Percentiles rank a stretch among this genome's conserved stretches.
These are phyloP conservation scores for Penicillium sp. DNA, from an alignment of 2,329 filamentous ascomycete genomes.

Conservation along the genomic window DNA sequence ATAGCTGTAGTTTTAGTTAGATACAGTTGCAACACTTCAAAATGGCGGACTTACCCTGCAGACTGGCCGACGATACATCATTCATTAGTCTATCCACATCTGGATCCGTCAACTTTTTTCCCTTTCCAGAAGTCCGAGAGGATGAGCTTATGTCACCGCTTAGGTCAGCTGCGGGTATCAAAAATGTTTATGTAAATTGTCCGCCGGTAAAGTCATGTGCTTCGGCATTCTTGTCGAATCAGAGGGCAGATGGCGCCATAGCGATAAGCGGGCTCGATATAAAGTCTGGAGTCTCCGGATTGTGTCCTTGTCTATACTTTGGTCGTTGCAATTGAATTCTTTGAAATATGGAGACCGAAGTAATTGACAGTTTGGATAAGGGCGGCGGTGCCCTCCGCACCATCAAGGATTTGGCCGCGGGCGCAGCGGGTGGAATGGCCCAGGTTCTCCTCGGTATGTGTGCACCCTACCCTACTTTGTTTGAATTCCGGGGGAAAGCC, in stretches of 20 bases:
- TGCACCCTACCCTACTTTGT: conserved; percentile 8
- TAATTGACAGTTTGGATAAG: conserved; percentile 39
- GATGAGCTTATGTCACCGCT: conserved; percentile 19
- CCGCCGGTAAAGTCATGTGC: conserved; percentile 30
- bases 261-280: conserved; percentile 17
- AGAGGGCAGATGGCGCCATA: conserved; percentile 27
- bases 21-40: not conserved
- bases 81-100: conserved; percentile 19
- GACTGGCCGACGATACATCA: conserved; percentile 38
- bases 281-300: conserved; percentile 14
- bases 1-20: conserved; percentile 29
- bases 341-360: conserved; percentile 34
- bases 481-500: conserved; percentile 8
- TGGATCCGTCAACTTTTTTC: conserved; percentile 21
- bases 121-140: conserved; percentile 15
- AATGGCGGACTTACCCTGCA: conserved; percentile 29
- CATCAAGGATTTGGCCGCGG: conserved; percentile 86
- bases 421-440: conserved; percentile 86
- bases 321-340: conserved; percentile 6
- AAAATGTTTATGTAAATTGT: conserved; percentile 11
- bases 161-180: not conserved
- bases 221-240: conserved; percentile 37
- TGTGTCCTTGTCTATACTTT: conserved; percentile 7
- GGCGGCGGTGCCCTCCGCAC: conserved; percentile 56
- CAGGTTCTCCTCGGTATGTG: conserved; percentile 87